These are phyloP conservation scores for Amylocystis lapponica DNA, from an alignment of 768 basidiomycete genomes.

Conservation along the genomic window DNA sequence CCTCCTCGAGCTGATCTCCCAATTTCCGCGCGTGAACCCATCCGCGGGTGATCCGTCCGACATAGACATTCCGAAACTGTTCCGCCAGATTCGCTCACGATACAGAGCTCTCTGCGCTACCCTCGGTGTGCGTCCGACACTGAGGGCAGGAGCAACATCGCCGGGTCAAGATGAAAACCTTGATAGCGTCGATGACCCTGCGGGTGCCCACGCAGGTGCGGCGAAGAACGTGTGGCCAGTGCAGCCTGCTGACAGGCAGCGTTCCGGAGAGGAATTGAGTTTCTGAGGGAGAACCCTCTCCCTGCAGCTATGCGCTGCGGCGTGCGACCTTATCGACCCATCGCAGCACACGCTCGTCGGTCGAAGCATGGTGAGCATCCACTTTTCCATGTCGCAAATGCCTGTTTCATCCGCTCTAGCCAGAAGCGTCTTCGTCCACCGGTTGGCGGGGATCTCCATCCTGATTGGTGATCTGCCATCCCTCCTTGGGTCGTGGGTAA, in stretches of 20 bases:
- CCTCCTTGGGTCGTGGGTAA: too few relatives aligned
- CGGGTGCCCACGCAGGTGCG: conserved; percentile 1
- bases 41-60: conserved; percentile 40
- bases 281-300: too few relatives aligned
- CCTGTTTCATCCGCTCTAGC: too few relatives aligned
- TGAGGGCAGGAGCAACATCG: conserved; percentile 19
- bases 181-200: neutral
- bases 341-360: too few relatives aligned
- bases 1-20: conserved; percentile 63
- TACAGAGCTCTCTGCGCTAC: conserved; percentile 84
- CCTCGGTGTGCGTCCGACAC: conserved; percentile 57
- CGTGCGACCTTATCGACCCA: too few relatives aligned
- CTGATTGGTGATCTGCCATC: too few relatives aligned
- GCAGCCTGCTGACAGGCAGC: conserved; percentile 3
- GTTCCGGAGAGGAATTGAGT: conserved; percentile 9
- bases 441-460: too few relatives aligned
- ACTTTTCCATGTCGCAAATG: too few relatives aligned
- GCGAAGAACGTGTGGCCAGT: conserved; percentile 13
- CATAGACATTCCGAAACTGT: conserved; percentile 68
- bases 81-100: conserved; percentile 80
- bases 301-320: too few relatives aligned
- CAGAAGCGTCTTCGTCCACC: too few relatives aligned
- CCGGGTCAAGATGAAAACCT: conserved; percentile 4
- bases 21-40: conserved; percentile 79
- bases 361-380: too few relatives aligned